Evolutionary conservation across 2,329 filamentous ascomycete genomes (phyloP).

Genomic region (Cladosporium sp.): DNA sequence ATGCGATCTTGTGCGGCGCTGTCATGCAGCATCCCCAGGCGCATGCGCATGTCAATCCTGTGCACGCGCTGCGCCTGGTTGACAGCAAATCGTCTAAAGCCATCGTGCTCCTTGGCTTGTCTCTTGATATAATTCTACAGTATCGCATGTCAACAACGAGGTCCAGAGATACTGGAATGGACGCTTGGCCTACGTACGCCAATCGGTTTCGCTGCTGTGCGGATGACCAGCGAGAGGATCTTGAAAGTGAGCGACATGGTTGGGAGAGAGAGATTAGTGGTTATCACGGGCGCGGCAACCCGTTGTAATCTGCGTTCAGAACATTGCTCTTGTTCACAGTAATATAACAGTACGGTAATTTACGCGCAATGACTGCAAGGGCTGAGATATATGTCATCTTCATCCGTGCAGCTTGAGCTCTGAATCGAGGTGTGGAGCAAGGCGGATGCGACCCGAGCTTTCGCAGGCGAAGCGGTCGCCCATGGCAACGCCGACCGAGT

Average conservation of each 20-base stretch:
- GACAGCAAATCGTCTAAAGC: slow-evolving; percentile 63
- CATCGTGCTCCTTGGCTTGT: slow-evolving; percentile 68
- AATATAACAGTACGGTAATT: not conserved
- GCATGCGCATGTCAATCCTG: slow-evolving; percentile 67
- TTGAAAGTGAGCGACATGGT: slow-evolving; percentile 67
- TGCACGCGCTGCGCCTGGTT: slow-evolving; percentile 65
- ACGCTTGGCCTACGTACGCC: slow-evolving; percentile 50
- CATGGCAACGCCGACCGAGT: slow-evolving; percentile 2
- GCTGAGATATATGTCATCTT: slow-evolving; percentile 6
- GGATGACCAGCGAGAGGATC: slow-evolving; percentile 63
- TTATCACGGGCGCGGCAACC: slow-evolving; percentile 18
- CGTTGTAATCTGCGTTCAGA: slow-evolving; percentile 15
- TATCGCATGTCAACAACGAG: slow-evolving; percentile 8
- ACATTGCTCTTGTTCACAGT: slow-evolving; percentile 12
- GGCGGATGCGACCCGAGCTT: slow-evolving; percentile 10
- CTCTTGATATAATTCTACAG: slow-evolving; percentile 65
- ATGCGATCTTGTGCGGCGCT: slow-evolving; percentile 55
- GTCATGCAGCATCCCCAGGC: slow-evolving; percentile 65
- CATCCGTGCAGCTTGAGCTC: not conserved
- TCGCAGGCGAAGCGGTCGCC: not conserved
- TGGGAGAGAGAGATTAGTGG: not conserved
- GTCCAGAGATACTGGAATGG: slow-evolving; percentile 6
- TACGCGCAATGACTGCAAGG: not conserved
- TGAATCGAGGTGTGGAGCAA: not conserved
- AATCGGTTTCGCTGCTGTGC: slow-evolving; percentile 68